Evolutionary conservation across 768 basidiomycete species (phyloP).

Genomic region (Lactifluus echinatus): DNA sequence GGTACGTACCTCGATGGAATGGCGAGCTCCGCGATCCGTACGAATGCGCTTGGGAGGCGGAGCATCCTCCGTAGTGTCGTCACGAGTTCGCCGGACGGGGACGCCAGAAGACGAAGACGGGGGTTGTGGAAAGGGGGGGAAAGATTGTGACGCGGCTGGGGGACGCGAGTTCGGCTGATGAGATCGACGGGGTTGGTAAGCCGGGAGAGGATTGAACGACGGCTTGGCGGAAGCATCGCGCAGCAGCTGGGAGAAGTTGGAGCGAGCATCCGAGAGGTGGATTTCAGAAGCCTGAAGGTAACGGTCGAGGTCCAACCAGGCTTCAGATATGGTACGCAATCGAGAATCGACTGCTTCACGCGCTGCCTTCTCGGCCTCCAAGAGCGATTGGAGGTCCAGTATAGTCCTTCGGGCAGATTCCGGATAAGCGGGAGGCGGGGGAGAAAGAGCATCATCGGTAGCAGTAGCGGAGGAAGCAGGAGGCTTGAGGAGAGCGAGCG

Average conservation of each 20-base stretch:
- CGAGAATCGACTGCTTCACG: constrained; percentile 18
- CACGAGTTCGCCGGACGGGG: constrained; percentile 34
- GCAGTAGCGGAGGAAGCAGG: not conserved
- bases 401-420: constrained; percentile 17
- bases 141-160: constrained; percentile 21
- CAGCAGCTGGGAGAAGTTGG: constrained; percentile 18
- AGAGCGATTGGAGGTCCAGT: constrained; percentile 15
- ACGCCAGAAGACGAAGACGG: constrained; percentile 33
- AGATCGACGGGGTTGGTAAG: constrained; percentile 10
- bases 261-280: constrained; percentile 16
- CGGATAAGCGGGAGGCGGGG: constrained; percentile 7
- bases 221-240: constrained; percentile 16
- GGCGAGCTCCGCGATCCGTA: constrained; percentile 31
- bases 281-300: constrained; percentile 15
- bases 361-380: constrained; percentile 18
- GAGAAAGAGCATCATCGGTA: constrained; percentile 3
- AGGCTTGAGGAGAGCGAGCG: constrained; percentile 14
- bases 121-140: constrained; percentile 32
- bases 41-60: constrained; percentile 45
- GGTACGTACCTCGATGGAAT: constrained; percentile 25
- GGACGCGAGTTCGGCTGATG: constrained; percentile 1
- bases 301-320: constrained; percentile 20
- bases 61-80: constrained; percentile 35
- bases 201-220: constrained; percentile 13
- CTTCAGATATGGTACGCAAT: constrained; percentile 17